Base-by-base conservation (phyloP, 148 eudicot species). In the Heliosperma pusillum region DNA sequence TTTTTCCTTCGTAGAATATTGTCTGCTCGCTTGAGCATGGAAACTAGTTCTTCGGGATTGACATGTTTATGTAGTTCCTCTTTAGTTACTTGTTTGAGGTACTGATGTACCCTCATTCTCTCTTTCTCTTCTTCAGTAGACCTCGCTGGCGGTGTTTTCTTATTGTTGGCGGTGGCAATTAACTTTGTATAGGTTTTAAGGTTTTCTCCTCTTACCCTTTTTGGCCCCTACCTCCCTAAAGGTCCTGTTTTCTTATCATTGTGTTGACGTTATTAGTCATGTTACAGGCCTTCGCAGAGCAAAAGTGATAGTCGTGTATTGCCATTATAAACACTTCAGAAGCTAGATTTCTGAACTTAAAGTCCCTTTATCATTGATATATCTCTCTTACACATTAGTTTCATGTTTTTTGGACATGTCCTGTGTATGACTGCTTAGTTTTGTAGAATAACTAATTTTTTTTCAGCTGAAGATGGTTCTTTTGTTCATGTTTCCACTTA, bases 71-170 rank as follows among this genome's bases (percentile, higher is more conserved):
- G 64, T 59, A 21, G 64, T 60, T 60, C n/a, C n/a, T n/a, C 65
- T 22, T 22, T 13, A 22, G 65, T 60, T 60, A 25, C 65, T 60
- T 60, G 65, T 60, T 60, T 60, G n/a, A 55, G 58, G 19, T 55
- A 3, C 16, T 55, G n/a, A n/a, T n/a, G n/a, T n/a, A n/a, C n/a
- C n/a, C n/a, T 15, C 17, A 55, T n/a, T 15, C 20, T 17, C 26
- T 59, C 63, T 7, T 20, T 59, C 26, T 59, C 63, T 2, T 7
- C n/a, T 59, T 20, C 63, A 59, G 13, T 10, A 47, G 3, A 0
- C 10, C 53, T 47, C 53, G 53, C 53, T 47, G 53, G n/a, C n/a
- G n/a, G n/a, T n/a, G n/a, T n/a, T n/a, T n/a, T n/a, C n/a, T n/a
- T n/a, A n/a, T n/a, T n/a, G n/a, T n/a, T n/a, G n/a, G n/a, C n/a